These are phyloP conservation scores for Phytopythium delawarense DNA, from an alignment of 352 stramenopile species.

Conservation along the genomic window DNA sequence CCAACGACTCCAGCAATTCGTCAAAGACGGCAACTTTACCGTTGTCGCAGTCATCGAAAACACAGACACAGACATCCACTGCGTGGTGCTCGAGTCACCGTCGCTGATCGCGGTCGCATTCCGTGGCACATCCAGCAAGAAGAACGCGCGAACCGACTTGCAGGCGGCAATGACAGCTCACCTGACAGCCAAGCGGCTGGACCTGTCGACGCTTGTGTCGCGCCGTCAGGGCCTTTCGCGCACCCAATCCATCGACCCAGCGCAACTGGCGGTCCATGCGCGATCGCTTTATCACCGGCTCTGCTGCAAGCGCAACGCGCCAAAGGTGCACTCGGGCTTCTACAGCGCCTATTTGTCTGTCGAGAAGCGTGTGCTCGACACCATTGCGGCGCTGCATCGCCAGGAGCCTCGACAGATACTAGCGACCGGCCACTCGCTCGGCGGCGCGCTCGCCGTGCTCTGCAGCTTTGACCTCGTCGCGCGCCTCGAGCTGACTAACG, in stretches of 20 bases:
- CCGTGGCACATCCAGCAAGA: slow-evolving; percentile 37
- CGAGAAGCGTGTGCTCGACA: slow-evolving; percentile 20
- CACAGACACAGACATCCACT: slow-evolving; percentile 34
- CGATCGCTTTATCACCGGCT: slow-evolving; percentile 12
- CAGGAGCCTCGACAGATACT: slow-evolving; percentile 21
- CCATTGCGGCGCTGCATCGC: slow-evolving; percentile 15
- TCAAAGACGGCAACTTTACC: slow-evolving; percentile 19
- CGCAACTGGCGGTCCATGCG: not conserved
- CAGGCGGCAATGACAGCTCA: slow-evolving; percentile 30
- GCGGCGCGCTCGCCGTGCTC: slow-evolving; percentile 33
- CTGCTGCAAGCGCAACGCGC: slow-evolving; percentile 25
- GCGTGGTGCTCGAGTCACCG: slow-evolving; percentile 23
- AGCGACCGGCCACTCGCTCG: slow-evolving; percentile 37
- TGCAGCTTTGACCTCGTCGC: slow-evolving; percentile 35
- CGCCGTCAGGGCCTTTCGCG: not conserved
- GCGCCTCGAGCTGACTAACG: slow-evolving; percentile 22
- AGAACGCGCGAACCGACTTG: slow-evolving; percentile 36
- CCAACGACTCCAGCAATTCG: slow-evolving; percentile 18
- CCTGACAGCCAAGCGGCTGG: slow-evolving; percentile 17
- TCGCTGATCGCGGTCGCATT: slow-evolving; percentile 35
- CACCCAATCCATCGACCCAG: not conserved
- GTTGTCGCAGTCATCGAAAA: slow-evolving; percentile 33
- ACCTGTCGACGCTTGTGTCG: slow-evolving; percentile 17
- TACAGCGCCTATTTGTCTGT: slow-evolving; percentile 35
- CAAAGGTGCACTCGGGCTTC: slow-evolving; percentile 41